These are phyloP conservation scores for Dictyophora rubrovolvata DNA, from an alignment of 768 basidiomycete genomes.

Conservation along the genomic window DNA sequence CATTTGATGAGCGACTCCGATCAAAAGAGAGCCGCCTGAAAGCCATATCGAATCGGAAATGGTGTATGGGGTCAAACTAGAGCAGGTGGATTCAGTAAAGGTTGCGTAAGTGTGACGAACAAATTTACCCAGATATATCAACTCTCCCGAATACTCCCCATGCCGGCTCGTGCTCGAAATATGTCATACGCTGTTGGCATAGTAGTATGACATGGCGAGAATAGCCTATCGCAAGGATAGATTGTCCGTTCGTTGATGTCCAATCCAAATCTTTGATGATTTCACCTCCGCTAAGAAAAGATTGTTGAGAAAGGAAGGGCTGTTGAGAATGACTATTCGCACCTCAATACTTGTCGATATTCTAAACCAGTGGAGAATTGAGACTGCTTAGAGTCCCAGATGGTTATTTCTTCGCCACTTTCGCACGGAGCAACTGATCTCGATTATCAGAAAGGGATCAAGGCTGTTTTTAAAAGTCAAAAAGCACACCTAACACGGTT, in stretches of 20 bases:
- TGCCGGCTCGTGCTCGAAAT: conserved; percentile 72
- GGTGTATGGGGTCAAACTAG: conserved; percentile 48
- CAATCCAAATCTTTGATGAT: conserved; percentile 80
- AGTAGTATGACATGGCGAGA: conserved; percentile 68
- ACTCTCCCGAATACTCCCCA: conserved; percentile 68
- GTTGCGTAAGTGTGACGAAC: conserved; percentile 26
- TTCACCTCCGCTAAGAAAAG: conserved; percentile 23
- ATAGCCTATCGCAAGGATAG: conserved; percentile 86
- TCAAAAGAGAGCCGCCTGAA: conserved; percentile 67
- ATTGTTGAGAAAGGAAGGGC: background rate
- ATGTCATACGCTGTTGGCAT: conserved; percentile 89
- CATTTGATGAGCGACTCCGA: conserved; percentile 79
- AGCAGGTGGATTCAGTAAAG: conserved; percentile 11
- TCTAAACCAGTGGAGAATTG: conserved; percentile 90
- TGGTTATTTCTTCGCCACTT: conserved; percentile 72
- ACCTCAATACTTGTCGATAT: conserved; percentile 56
- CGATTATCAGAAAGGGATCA: background rate
- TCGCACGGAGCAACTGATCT: conserved; percentile 46
- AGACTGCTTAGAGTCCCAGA: conserved; percentile 94
- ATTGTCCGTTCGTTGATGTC: conserved; percentile 86
- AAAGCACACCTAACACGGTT: conserved; percentile 65
- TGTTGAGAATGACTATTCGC: conserved; percentile 12
- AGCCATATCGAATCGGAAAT: conserved; percentile 92
- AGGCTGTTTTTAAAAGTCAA: background rate
- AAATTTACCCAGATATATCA: conserved; percentile 56